Evolutionary conservation across 2,329 filamentous ascomycete species (phyloP), one percentile per base, ranked within the genome.

Genomic region (Nemania sp.): DNA sequence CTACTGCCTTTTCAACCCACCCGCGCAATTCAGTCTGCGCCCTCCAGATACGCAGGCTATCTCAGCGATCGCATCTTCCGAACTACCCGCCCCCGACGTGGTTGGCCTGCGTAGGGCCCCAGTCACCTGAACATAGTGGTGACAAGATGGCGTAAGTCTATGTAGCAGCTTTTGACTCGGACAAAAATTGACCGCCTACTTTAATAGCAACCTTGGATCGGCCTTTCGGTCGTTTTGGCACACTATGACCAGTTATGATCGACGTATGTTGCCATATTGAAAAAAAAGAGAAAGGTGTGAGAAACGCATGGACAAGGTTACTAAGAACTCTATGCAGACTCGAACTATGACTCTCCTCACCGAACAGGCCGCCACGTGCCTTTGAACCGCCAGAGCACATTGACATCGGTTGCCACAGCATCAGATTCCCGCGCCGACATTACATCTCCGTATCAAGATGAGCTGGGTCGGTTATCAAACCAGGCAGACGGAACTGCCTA

Each of bases 171-270:
- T 52, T 19, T 42, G 12, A 47, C 23, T 53, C n/a, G 43, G 31
- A 34, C 62, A 30, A 49, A 26, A 36, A 57, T 47, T 70, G 48
- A 68, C 57, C 12, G 37, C 6, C 11, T 23, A 12, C 34, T 39
- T 37, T 40, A 33, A 43, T 60, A 63, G 36, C 63, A 87, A 87
- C 67, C 73, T 93, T 68, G 81, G 84, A 65, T 81, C 81, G 65
- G 84, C 88, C 74, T 89, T 94, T 75, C 89, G 89, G 75, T 89
- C 89, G 59, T 93, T 99, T 77, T 99, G 94, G 94, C 94, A 97
- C 80, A 85, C 89, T 64, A 94, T 87, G 82, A 87, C 84, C 73
- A 87, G 83, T 65, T 78, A 87, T 76, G 84, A 87, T 71, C 76
- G 84, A 74, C 84, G 84, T 87, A 75, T 69, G 83, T 76, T 46